Base-by-base conservation (phyloP, 169 alveolate genomes). In the Cryptosporidium muris region DNA sequence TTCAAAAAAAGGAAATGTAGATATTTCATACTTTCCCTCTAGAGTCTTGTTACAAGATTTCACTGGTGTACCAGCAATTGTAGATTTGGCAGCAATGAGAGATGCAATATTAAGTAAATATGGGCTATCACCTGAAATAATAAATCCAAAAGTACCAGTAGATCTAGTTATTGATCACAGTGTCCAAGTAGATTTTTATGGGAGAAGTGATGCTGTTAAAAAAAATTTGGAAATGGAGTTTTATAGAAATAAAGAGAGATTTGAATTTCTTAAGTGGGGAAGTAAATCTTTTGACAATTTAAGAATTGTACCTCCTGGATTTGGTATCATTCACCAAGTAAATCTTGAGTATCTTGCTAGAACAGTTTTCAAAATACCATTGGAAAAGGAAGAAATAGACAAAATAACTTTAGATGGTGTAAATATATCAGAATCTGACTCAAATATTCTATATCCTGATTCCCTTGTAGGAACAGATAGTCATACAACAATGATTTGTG, bases 31-130 rank as follows among this genome's bases (percentile, higher is more conserved):
- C 92, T 93, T 93, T 80, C 99, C 99, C 56, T 96, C 99, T 2
- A 88, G 99, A 49, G 99, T 97, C 51, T 89, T 97, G 51, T 91
- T 97, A 36, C 97, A 97, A 91, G 99, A 97, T 81, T 93, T 96
- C 91, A 95, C 99, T 11, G 99, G 99, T 36, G 99, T 97, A 4
- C 99, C 99, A 2, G 96, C 98, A 42, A 94, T 96, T 48, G 98
- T 95, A 36, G 99, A 97, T 89, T 92, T 97, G 48, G 98, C 99
- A 3, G 98, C 99, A 6, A 97, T 97, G 99, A 95, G 99, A 80
- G 99, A 96, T 81, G 97, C 97, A 51, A 25, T 25, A 25, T 95
- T 96, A 88, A 95, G 91, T 51, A 67, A 89, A 64, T 65, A 94
- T 12, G 98, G 98, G 0, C 95, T 95, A 63, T 95, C 94, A 88